These are phyloP conservation scores for Epipyxis sp. DNA, from an alignment of 108 stramenopile genomes.

Conservation along the genomic window DNA sequence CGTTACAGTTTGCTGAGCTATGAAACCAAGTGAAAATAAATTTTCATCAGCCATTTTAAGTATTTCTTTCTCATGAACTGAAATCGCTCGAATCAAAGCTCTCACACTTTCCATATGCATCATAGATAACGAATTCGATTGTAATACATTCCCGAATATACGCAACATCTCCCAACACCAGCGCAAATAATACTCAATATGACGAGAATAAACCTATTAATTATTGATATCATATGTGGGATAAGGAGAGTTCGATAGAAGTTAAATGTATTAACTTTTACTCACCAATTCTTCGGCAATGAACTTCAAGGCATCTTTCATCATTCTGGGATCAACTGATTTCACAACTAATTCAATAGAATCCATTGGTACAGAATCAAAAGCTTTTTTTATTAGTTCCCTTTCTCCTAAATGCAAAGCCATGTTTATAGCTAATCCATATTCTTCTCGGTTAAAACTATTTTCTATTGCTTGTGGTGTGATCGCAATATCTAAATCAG, in stretches of 20 bases:
- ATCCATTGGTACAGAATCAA: conserved; percentile 41
- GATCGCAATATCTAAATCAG: conserved; percentile 47
- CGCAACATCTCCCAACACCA: conserved; percentile 29
- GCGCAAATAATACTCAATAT: conserved; percentile 6
- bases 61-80: conserved; percentile 18
- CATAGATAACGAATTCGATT: neutral
- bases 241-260: too few species aligned
- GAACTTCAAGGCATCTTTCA: conserved; percentile 10
- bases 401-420: conserved; percentile 54
- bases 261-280: too few species aligned
- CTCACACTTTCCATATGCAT: neutral
- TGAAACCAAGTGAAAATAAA: neutral
- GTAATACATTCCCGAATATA: conserved; percentile 11
- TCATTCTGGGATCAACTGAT: neutral
- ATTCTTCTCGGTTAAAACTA: conserved; percentile 37
- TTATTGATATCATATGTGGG: too few species aligned
- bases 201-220: conserved; percentile 4
- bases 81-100: neutral
- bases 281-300: conserved; percentile 18
- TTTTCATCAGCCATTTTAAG: conserved; percentile 17
- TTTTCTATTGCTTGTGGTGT: conserved; percentile 33
- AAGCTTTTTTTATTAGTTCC: conserved; percentile 22
- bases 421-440: conserved; percentile 44
- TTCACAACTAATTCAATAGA: conserved; percentile 32
- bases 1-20: neutral